These are phyloP conservation scores for Bjerkandera adusta DNA, from an alignment of 1,284 basidiomycete species.

Conservation along the genomic window DNA sequence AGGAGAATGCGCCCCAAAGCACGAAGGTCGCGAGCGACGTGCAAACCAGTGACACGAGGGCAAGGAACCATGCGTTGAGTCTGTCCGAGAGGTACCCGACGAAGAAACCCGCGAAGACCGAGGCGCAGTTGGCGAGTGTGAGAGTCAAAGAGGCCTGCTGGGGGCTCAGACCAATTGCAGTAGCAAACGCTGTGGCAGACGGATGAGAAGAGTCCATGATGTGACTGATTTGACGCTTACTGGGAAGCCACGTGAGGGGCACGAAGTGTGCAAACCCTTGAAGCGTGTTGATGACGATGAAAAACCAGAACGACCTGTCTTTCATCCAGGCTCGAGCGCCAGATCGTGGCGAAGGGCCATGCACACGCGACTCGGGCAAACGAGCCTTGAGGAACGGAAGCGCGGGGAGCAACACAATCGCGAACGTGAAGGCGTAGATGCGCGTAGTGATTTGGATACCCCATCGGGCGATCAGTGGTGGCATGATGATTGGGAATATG, in stretches of 20 bases:
- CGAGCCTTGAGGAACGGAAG: slow-evolving; percentile 25
- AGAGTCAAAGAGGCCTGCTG: slow-evolving; percentile 15
- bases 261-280: slow-evolving; percentile 25
- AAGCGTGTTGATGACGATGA: slow-evolving; percentile 22
- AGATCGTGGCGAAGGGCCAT: slow-evolving; percentile 17
- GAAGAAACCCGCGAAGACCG: slow-evolving; percentile 30
- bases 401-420: slow-evolving; percentile 17
- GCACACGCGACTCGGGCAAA: slow-evolving; percentile 22
- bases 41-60: slow-evolving; percentile 25
- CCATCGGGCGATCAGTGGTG: slow-evolving; percentile 17
- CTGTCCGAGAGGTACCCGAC: slow-evolving; percentile 37
- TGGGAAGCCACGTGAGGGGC: slow-evolving; percentile 22
- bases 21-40: slow-evolving; percentile 35
- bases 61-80: slow-evolving; percentile 35
- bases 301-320: slow-evolving; percentile 19
- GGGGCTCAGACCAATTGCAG: slow-evolving; percentile 3
- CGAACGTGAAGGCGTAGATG: slow-evolving; percentile 19
- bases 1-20: slow-evolving; percentile 38
- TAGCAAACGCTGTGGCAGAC: slow-evolving; percentile 4
- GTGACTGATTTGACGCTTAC: slow-evolving; percentile 9
- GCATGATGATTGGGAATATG: slow-evolving; percentile 26
- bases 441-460: slow-evolving; percentile 21
- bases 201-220: neutral
- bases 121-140: slow-evolving; percentile 21
- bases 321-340: slow-evolving; percentile 15